Conservation (phyloP, 805 yeast genomes). For the Lipomyces orientalis region DNA sequence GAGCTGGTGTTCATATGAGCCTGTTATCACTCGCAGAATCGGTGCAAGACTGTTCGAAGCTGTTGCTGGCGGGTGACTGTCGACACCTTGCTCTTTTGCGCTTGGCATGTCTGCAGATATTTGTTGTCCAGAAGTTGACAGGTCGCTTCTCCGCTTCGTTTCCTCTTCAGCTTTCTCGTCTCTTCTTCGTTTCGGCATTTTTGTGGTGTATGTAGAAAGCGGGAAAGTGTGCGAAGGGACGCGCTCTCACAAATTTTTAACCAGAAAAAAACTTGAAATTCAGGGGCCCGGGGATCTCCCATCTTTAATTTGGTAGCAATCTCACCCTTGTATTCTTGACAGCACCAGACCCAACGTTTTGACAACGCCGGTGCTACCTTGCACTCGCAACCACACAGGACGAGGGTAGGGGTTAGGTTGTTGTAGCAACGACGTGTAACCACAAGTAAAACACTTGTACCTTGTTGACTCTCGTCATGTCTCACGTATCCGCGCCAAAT, state of each 20-base stretch:
- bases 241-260: background rate
- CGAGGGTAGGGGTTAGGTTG: background rate
- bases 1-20: conserved; percentile 93
- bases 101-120: background rate
- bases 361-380: too few relatives aligned
- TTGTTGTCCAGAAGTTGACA: background rate
- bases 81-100: too few relatives aligned
- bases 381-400: background rate
- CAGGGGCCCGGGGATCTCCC: background rate
- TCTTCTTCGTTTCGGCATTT: conserved; percentile 4
- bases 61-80: background rate
- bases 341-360: too few relatives aligned
- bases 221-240: background rate
- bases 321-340: too few relatives aligned
- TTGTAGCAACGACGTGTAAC: background rate
- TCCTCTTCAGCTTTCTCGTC: background rate
- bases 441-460: background rate
- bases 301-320: background rate
- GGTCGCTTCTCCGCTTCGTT: background rate
- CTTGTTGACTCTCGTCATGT: background rate
- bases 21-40: conserved; percentile 77
- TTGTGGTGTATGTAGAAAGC: background rate
- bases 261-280: background rate
- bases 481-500: background rate
- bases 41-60: conserved; percentile 11